Base-by-base conservation (phyloP, 2,329 filamentous ascomycete species). In the Talaromyces sp. region DNA sequence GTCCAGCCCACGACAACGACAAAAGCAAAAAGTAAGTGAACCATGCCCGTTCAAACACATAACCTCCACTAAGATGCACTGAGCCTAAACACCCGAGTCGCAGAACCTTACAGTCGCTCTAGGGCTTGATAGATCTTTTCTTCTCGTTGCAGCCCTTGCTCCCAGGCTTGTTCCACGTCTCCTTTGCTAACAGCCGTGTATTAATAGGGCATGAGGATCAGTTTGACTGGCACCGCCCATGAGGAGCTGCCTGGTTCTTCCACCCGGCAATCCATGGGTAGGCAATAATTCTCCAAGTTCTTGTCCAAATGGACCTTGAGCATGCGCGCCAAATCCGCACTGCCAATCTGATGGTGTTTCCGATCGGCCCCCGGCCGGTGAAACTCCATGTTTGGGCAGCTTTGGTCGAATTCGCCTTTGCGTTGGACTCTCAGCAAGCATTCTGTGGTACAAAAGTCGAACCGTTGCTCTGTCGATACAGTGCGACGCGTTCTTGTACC, bases 281-380 rank as follows among this genome's bases (percentile, higher is more conserved):
- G 67, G 58, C 66, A 70, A 55, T 70, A 58, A 51, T 66, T 35
- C 56, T 70, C 69, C 24, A 70, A 55, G 55, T 69, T 58, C n/a
- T 63, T 21, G 60, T 69, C 65, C 0, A 72, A 65, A 64, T 72
- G 68, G 57, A 60, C 31, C 50, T 69, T 70, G 7, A 71, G 55
- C 56, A 58, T 55, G 24, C 63, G 55, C 46, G 69, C 64, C 35
- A 70, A 43, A 19, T 63, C 38, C 13, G 29, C 53, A 17, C 59
- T 56, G 56, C 58, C 58, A 55, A 70, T 65, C 24, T 24, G 61
- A 46, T 69, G 65, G 10, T 52, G 8, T n/a, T 10, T 19, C 5
- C 7, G 1, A 24, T 14, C 29, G 26, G 27, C 7, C n/a, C 9
- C 5, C 10, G 8, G 4, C 53, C n/a, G 53, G 29, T 55, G 46